A percentile compares a stretch with the other conserved stretches of the same genome.
phyloP scores from a whole-genome alignment of 805 yeast genomes.

The Yarrowia sp. region DNA sequence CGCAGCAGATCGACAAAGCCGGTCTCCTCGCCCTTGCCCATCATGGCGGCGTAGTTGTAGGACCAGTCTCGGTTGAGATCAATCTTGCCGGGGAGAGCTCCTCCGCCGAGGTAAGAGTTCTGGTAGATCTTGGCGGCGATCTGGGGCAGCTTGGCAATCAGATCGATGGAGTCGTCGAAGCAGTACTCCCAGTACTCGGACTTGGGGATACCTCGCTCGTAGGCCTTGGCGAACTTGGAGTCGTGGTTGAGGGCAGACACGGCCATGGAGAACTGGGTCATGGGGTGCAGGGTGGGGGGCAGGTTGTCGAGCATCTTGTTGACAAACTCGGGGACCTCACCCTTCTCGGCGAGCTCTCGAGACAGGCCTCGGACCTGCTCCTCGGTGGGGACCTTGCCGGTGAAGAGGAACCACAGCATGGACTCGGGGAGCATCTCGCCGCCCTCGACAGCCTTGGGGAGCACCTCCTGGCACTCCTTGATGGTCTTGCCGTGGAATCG shows the following conservation, averaged over 20 bases:
- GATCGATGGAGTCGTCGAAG: slow-evolving; percentile 79
- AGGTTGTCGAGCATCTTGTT: slow-evolving; percentile 72
- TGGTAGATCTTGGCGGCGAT: slow-evolving; percentile 86
- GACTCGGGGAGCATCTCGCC: slow-evolving; percentile 75
- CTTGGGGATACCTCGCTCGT: slow-evolving; percentile 82
- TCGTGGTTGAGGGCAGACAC: slow-evolving; percentile 81
- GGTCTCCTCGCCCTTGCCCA: slow-evolving; percentile 65
- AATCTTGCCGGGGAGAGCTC: slow-evolving; percentile 54
- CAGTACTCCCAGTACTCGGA: slow-evolving; percentile 83
- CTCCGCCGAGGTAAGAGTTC: slow-evolving; percentile 79
- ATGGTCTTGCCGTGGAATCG: slow-evolving; percentile 80
- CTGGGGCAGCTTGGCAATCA: slow-evolving; percentile 80
- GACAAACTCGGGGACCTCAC: slow-evolving; percentile 80
- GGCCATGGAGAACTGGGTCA: slow-evolving; percentile 89
- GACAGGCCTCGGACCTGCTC: slow-evolving; percentile 73
- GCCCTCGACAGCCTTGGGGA: slow-evolving; percentile 66
- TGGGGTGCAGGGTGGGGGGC: slow-evolving; percentile 81
- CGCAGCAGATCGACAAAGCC: slow-evolving; percentile 82
- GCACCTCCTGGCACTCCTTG: slow-evolving; percentile 68
- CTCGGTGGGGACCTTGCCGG: slow-evolving; percentile 82
- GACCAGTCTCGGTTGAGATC: slow-evolving; percentile 63
- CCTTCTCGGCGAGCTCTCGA: slow-evolving; percentile 79
- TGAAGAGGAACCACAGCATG: slow-evolving; percentile 78
- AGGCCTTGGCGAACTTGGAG: slow-evolving; percentile 84
- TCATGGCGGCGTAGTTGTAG: slow-evolving; percentile 67